Evolutionary conservation across 1,284 basidiomycete species (phyloP), one percentile per base, ranked within the genome.

Genomic region (Ceratobasidium sp.): DNA sequence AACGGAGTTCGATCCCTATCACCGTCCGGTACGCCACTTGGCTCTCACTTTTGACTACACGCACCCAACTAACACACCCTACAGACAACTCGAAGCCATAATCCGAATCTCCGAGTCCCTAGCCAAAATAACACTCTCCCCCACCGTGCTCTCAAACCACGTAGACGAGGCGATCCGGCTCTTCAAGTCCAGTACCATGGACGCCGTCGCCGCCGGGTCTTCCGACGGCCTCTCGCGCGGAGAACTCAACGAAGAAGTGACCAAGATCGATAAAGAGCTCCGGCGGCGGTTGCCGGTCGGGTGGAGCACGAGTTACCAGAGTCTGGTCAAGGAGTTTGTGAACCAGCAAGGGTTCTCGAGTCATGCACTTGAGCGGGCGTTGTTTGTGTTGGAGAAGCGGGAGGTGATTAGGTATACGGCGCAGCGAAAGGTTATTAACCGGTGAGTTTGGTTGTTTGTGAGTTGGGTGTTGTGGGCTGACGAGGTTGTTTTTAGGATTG

Each of bases 111-210:
- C 96, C 4, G 98, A 99, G 82, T 92, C 96, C 2, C 85, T 98
- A 18, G 96, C 97, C 35, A 99, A 99, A 81, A 88, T 99, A 82
- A 96, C 95, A 0, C 86, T 99, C 23, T 91, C 91, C 1, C 87
- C 95, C 0, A 87, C 91, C 2, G 98, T 99, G 4, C 89, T 91
- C 77, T 91, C 92, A 73, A 92, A 98, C 80, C 97, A 99, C 78
- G 98, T 99, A 43, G 96, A 99, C 80, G 98, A 99, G 82, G 94
- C 98, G 5, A 98, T 99, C 79, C 90, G 98, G 6, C 84, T 99
- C 30, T 99, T 99, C 90, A 98, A 98, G 78, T 98, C 92, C 82
- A 98, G 96, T 18, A 99, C 98, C 0, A 98, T 99, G 97, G 95
- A 99, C 81, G 98, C 98, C 28, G 96, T 99, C 30, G 94, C 95